Conservation (phyloP, 2,329 filamentous ascomycete genomes). For the Sporothrix globosa region DNA sequence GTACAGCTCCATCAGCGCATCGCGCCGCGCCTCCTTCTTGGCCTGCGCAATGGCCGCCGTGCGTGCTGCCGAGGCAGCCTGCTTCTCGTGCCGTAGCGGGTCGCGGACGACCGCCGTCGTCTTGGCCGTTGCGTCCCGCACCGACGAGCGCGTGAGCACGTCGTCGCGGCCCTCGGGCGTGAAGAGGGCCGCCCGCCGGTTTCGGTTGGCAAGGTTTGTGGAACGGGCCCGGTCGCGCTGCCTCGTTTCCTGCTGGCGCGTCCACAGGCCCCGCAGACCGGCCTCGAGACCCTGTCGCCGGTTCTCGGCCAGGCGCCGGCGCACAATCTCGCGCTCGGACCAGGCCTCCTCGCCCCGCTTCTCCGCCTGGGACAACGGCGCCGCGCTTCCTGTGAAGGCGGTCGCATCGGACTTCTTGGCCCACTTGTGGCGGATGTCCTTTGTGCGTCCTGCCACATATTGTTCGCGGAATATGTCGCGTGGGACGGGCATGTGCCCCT, state of each 20-base stretch:
- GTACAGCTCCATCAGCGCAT: conserved; percentile 84
- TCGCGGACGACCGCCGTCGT: conserved; percentile 61
- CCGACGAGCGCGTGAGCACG: conserved; percentile 69
- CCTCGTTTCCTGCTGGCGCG: conserved; percentile 60
- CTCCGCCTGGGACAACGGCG: conserved; percentile 56
- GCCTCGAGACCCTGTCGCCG: conserved; percentile 73
- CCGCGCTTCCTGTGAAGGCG: conserved; percentile 64
- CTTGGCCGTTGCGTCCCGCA: conserved; percentile 56
- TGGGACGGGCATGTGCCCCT: conserved; percentile 82
- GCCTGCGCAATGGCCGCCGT: conserved; percentile 51
- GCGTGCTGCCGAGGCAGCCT: conserved; percentile 49
- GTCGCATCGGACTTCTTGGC: conserved; percentile 60
- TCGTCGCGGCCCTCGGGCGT: conserved; percentile 77
- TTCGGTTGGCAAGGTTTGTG: conserved; percentile 52
- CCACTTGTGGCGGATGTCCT: background rate
- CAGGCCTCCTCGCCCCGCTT: conserved; percentile 44
- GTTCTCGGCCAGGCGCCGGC: conserved; percentile 69
- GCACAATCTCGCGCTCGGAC: conserved; percentile 60
- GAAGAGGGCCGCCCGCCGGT: conserved; percentile 55
- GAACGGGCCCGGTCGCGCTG: conserved; percentile 28
- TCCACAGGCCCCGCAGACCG: conserved; percentile 70
- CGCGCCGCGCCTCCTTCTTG: conserved; percentile 64
- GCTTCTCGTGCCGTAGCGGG: conserved; percentile 62
- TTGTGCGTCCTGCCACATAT: conserved; percentile 34
- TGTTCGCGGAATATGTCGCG: conserved; percentile 70